phyloP scores from a whole-genome alignment of 2,329 filamentous ascomycete genomes.

The Venturia pyrina region DNA sequence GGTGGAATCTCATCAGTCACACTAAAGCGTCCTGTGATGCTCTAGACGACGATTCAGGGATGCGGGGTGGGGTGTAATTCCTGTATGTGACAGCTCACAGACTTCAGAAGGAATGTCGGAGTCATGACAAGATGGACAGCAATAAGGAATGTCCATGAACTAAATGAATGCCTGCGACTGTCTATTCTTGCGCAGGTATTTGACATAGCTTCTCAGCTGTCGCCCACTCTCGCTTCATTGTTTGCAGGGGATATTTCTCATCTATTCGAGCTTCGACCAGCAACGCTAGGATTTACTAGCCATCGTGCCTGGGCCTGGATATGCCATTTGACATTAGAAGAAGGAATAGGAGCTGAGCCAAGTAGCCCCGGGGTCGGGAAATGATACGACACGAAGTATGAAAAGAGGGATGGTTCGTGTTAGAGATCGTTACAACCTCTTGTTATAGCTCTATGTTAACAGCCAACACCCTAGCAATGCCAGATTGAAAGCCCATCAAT shows the following conservation, averaged over 20 bases:
- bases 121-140: too few relatives aligned
- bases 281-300: not conserved
- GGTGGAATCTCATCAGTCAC: not conserved
- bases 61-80: too few relatives aligned
- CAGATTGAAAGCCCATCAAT: not conserved
- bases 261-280: not conserved
- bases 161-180: too few relatives aligned
- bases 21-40: too few relatives aligned
- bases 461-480: not conserved
- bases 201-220: not conserved
- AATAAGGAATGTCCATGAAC: too few relatives aligned
- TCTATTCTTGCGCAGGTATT: too few relatives aligned
- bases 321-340: not conserved
- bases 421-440: not conserved
- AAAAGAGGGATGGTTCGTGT: not conserved
- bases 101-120: too few relatives aligned
- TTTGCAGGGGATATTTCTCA: too few relatives aligned
- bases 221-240: not conserved
- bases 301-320: too few relatives aligned
- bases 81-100: too few relatives aligned
- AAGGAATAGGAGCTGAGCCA: not conserved
- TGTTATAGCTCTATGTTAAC: not conserved
- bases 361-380: not conserved
- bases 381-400: not conserved
- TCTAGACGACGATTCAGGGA: too few relatives aligned